Evolutionary conservation across 2,329 filamentous ascomycete species (phyloP).

Genomic region (Cryphonectria naterciae): DNA sequence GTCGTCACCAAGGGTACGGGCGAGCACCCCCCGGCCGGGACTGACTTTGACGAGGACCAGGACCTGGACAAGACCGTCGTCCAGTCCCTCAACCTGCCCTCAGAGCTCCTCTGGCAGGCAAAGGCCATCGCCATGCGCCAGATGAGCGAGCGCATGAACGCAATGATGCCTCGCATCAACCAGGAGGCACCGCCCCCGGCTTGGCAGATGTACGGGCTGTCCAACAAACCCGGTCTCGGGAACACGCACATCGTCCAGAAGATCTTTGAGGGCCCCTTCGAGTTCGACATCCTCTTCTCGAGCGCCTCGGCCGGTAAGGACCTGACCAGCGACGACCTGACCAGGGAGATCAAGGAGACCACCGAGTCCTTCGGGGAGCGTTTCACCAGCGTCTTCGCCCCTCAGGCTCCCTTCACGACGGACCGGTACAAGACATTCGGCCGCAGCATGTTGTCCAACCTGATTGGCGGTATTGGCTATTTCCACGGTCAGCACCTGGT

Average conservation of each 20-base stretch:
- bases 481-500: slow-evolving; percentile 89
- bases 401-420: slow-evolving; percentile 75
- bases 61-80: slow-evolving; percentile 78
- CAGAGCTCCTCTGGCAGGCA: slow-evolving; percentile 79
- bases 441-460: slow-evolving; percentile 90
- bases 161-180: slow-evolving; percentile 48
- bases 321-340: slow-evolving; percentile 65
- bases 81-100: slow-evolving; percentile 67
- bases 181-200: slow-evolving; percentile 71
- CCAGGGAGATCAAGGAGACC: slow-evolving; percentile 67
- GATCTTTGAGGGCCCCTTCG: slow-evolving; percentile 85
- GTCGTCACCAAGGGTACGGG: slow-evolving; percentile 73
- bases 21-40: slow-evolving; percentile 64
- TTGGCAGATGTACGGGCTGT: slow-evolving; percentile 81
- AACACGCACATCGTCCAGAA: slow-evolving; percentile 92
- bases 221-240: slow-evolving; percentile 68
- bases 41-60: slow-evolving; percentile 69
- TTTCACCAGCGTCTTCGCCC: slow-evolving; percentile 73
- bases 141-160: slow-evolving; percentile 54
- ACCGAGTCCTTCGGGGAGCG: slow-evolving; percentile 73
- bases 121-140: slow-evolving; percentile 64
- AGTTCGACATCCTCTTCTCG: slow-evolving; percentile 91
- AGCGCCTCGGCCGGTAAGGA: slow-evolving; percentile 69
- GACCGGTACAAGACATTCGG: slow-evolving; percentile 78
- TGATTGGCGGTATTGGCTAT: slow-evolving; percentile 92